Conservation (phyloP, 257 asterid species). For the Nicotiana noctiflora region DNA sequence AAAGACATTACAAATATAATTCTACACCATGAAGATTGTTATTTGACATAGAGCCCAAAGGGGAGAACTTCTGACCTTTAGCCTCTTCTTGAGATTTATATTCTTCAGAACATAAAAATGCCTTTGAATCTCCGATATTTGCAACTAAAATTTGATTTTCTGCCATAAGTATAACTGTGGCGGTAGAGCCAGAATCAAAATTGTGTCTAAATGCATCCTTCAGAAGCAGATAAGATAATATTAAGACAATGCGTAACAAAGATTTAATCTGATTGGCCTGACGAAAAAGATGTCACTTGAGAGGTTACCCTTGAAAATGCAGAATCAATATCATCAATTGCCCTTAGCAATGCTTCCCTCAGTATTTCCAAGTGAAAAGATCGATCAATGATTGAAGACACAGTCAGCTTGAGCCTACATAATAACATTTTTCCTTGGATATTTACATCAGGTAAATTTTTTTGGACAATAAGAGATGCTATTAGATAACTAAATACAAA, state of each 20-base stretch:
- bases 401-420: conserved; percentile 64
- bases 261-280: not conserved
- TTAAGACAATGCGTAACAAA: conserved; percentile 21
- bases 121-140: conserved; percentile 92
- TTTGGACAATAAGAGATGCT: not conserved
- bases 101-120: conserved; percentile 85
- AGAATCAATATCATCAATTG: conserved; percentile 78
- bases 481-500: not conserved
- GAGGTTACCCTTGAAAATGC: conserved; percentile 56
- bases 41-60: not conserved
- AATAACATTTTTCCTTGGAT: not conserved
- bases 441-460: not conserved
- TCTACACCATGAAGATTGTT: not conserved
- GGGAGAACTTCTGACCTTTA: conserved; percentile 51
- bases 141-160: conserved; percentile 84
- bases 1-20: not conserved
- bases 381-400: conserved; percentile 65
- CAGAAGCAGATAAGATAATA: conserved; percentile 19
- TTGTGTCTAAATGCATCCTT: conserved; percentile 77
- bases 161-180: conserved; percentile 70
- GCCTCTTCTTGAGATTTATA: conserved; percentile 77
- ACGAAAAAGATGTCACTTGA: not conserved
- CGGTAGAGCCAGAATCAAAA: conserved; percentile 83
- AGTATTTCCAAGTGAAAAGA: conserved; percentile 69
- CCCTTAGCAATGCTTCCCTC: conserved; percentile 84